Percentiles rank a stretch among this genome's conserved stretches.
These are phyloP conservation scores for Pugionium cornutum DNA, from an alignment of 345 rosid genomes.

Conservation along the genomic window DNA sequence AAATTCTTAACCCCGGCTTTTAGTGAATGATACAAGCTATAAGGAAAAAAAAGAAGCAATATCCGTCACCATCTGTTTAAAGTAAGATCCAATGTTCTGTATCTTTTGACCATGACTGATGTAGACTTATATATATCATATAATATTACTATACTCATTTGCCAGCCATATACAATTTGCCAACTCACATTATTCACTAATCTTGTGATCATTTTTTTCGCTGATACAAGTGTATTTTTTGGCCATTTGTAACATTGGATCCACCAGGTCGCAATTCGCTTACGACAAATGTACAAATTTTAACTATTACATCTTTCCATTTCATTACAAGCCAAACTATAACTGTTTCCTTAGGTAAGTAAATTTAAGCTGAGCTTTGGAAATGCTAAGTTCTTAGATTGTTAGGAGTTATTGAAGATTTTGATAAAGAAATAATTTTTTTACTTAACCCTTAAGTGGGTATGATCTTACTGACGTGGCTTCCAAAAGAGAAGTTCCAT, in stretches of 20 bases:
- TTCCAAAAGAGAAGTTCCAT: constrained; percentile 28
- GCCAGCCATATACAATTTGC: constrained; percentile 14
- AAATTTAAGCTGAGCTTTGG: neutral
- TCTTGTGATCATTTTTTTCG: neutral
- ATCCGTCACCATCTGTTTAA: constrained; percentile 24
- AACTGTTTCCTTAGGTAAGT: neutral
- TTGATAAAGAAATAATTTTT: neutral
- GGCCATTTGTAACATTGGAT: constrained; percentile 34
- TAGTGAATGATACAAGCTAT: neutral
- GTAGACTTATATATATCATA: neutral
- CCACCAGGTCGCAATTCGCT: constrained; percentile 13
- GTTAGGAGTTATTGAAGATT: constrained; percentile 1
- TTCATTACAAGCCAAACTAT: neutral
- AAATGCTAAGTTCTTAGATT: neutral
- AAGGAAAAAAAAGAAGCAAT: neutral
- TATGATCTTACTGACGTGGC: constrained; percentile 25
- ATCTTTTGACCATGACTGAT: constrained; percentile 30
- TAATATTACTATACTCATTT: constrained; percentile 10
- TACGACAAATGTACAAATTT: constrained; percentile 16
- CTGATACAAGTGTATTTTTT: neutral
- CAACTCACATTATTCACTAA: constrained; percentile 1
- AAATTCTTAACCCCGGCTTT: no score
- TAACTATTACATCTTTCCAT: constrained; percentile 5
- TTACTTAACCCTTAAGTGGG: constrained; percentile 25
- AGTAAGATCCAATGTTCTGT: constrained; percentile 28